phyloP scores from a whole-genome alignment of 2,329 filamentous ascomycete genomes.

The Alternaria triticimaculans region DNA sequence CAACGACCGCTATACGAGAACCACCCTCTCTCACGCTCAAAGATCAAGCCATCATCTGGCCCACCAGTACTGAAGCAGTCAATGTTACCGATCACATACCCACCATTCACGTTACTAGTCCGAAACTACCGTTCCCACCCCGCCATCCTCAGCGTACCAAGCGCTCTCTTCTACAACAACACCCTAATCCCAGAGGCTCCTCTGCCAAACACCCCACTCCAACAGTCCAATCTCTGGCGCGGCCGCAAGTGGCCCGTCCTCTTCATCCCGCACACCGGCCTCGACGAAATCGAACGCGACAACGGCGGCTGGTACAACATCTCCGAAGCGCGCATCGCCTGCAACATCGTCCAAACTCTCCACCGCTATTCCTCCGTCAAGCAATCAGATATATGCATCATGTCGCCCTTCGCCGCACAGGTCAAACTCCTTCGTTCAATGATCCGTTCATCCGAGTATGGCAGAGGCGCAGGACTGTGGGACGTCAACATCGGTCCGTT shows the following conservation, averaged over 20 bases:
- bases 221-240: constrained; percentile 47
- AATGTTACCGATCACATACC: constrained; percentile 51
- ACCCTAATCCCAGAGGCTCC: constrained; percentile 52
- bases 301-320: constrained; percentile 50
- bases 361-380: constrained; percentile 30
- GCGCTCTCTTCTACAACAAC: constrained; percentile 53
- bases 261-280: constrained; percentile 47
- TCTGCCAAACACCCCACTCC: constrained; percentile 25
- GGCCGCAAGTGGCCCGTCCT: constrained; percentile 52
- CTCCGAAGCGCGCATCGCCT: constrained; percentile 40
- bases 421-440: constrained; percentile 49
- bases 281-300: constrained; percentile 52
- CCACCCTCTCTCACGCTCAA: constrained; percentile 51
- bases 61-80: constrained; percentile 36
- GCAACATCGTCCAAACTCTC: constrained; percentile 36
- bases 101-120: constrained; percentile 54
- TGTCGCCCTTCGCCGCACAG: constrained; percentile 55
- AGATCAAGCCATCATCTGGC: constrained; percentile 27
- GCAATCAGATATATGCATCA: constrained; percentile 52
- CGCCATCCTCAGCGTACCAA: constrained; percentile 53
- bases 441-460: constrained; percentile 34
- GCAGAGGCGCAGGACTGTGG: constrained; percentile 29
- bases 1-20: constrained; percentile 45
- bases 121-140: constrained; percentile 58
- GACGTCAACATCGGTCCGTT: constrained; percentile 55